phyloP scores from a whole-genome alignment of 1,284 basidiomycete species.

The Trametes sp. region DNA sequence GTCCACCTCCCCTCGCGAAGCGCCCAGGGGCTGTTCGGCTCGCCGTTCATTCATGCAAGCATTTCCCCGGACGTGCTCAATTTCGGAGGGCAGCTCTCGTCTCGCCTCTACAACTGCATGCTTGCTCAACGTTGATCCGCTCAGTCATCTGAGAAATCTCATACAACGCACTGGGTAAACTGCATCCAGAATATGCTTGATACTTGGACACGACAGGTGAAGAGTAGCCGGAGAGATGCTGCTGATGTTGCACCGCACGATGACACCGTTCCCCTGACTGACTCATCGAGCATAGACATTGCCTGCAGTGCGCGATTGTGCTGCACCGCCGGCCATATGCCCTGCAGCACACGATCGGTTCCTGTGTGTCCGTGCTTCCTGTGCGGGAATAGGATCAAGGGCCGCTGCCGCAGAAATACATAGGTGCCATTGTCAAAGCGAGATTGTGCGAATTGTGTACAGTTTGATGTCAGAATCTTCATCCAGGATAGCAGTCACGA shows the following conservation, averaged over 20 bases:
- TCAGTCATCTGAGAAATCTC: too few species aligned
- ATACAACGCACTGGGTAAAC: too few species aligned
- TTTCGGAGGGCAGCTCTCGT: neutral
- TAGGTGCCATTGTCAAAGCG: constrained; percentile 24
- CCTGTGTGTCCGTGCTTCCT: neutral
- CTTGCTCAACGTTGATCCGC: too few species aligned
- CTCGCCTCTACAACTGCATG: neutral
- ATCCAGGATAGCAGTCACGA: constrained; percentile 29
- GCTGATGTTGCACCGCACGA: too few species aligned
- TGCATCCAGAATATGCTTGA: too few species aligned
- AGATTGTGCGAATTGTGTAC: constrained; percentile 25
- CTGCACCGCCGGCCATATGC: too few species aligned
- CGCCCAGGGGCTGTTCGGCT: neutral
- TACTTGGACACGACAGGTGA: too few species aligned
- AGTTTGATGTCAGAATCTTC: constrained; percentile 27
- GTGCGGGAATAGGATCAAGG: neutral
- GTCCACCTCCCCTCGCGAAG: neutral
- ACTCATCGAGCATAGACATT: too few species aligned
- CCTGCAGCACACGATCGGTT: neutral
- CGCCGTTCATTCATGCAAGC: neutral
- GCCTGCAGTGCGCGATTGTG: too few species aligned
- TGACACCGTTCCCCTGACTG: too few species aligned
- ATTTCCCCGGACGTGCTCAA: neutral
- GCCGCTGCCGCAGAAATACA: constrained; percentile 20
- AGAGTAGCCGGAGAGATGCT: too few species aligned